phyloP scores from a whole-genome alignment of 2,329 filamentous ascomycete genomes.

The Aspergillus sclerotialis region DNA sequence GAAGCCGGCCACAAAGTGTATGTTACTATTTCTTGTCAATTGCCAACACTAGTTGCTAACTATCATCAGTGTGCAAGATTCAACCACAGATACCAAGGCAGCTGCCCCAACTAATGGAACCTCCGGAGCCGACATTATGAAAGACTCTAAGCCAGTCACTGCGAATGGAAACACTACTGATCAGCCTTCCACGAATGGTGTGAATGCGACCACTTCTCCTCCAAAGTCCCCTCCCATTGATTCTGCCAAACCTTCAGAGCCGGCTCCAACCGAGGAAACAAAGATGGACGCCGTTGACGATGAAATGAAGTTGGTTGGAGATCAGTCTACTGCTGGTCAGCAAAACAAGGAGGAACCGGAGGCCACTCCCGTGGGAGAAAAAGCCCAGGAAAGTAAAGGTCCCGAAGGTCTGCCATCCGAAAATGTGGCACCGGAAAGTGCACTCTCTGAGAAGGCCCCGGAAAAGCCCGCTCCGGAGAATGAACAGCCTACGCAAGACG shows the following conservation, averaged over 20 bases:
- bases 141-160: slow-evolving; percentile 8
- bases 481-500: slow-evolving; percentile 5
- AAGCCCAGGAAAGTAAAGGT: not conserved
- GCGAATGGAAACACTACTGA: slow-evolving; percentile 24
- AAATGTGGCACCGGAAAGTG: not conserved
- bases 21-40: slow-evolving; percentile 8
- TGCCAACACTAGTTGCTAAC: slow-evolving; percentile 11
- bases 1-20: slow-evolving; percentile 24
- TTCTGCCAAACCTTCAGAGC: slow-evolving; percentile 2
- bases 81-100: slow-evolving; percentile 17
- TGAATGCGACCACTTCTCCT: slow-evolving; percentile 17
- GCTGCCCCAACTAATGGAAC: slow-evolving; percentile 11
- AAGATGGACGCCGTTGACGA: slow-evolving; percentile 5
- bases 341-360: not conserved
- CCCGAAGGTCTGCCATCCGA: not conserved
- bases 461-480: slow-evolving; percentile 1
- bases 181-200: slow-evolving; percentile 22
- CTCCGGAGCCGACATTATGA: slow-evolving; percentile 6
- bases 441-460: not conserved
- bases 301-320: not conserved
- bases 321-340: slow-evolving; percentile 1
- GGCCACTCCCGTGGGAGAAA: not conserved
- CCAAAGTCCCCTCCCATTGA: slow-evolving; percentile 21
- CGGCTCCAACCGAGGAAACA: slow-evolving; percentile 4
- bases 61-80: slow-evolving; percentile 15